Conservation (phyloP, 2,329 filamentous ascomycete species). For the Akanthomyces dipterigenus region DNA sequence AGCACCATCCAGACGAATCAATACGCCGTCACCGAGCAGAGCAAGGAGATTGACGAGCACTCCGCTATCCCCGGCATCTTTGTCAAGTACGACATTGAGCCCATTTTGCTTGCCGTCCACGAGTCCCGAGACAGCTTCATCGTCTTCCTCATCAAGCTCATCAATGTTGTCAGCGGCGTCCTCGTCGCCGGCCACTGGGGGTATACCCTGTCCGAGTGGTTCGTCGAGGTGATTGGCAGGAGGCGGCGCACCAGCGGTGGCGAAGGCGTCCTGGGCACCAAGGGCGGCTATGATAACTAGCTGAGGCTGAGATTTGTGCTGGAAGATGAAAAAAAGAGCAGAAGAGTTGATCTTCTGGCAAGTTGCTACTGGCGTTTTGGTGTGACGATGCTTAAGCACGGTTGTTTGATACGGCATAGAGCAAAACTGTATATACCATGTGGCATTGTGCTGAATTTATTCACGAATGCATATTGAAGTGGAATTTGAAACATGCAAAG, state of each 20-base stretch:
- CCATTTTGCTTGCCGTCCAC: conserved; percentile 77
- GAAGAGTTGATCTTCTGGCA: background rate
- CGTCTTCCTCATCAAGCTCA: conserved; percentile 68
- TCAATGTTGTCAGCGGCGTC: conserved; percentile 87
- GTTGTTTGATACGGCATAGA: background rate
- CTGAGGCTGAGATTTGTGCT: too few species aligned
- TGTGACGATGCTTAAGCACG: background rate
- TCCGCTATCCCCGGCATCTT: conserved; percentile 76
- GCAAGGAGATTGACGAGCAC: conserved; percentile 60
- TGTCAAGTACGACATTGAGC: conserved; percentile 98
- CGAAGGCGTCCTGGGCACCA: conserved; percentile 45
- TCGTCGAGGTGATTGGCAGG: conserved; percentile 46
- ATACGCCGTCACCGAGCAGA: conserved; percentile 93
- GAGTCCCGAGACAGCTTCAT: conserved; percentile 74
- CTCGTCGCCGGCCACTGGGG: conserved; percentile 92
- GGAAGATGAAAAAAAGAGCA: background rate
- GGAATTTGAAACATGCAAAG: background rate
- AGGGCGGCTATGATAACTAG: conserved; percentile 28
- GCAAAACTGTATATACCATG: background rate
- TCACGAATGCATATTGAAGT: background rate
- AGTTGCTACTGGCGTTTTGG: background rate
- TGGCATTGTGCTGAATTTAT: background rate
- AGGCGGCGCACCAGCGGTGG: conserved; percentile 38
- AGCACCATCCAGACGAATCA: conserved; percentile 86
- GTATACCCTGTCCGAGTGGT: conserved; percentile 78